Percentiles rank a stretch among this genome's conserved stretches.
phyloP scores from a whole-genome alignment of 331 rosid species.

The Malus hybrid region DNA sequence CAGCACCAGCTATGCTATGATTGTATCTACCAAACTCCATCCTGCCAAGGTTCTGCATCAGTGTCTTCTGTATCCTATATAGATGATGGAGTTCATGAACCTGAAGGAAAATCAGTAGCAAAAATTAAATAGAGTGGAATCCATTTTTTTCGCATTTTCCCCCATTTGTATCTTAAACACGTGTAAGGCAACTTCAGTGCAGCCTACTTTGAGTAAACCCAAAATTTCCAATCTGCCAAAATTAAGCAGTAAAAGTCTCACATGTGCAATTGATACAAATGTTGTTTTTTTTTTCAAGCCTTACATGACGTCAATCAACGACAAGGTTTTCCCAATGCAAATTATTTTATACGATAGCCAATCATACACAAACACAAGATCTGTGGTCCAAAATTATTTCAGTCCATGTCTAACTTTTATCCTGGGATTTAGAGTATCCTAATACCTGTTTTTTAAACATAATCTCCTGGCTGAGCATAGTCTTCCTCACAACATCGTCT shows the following conservation, averaged over 20 bases:
- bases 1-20: slow-evolving; percentile 14
- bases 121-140: neutral
- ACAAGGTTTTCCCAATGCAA: neutral
- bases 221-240: neutral
- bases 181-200: neutral
- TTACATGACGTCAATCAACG: neutral
- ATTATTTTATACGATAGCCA: neutral
- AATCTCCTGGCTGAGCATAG: slow-evolving; percentile 50
- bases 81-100: slow-evolving; percentile 50
- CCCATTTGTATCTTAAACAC: neutral
- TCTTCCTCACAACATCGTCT: slow-evolving; percentile 33
- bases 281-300: neutral
- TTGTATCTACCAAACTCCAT: slow-evolving; percentile 21
- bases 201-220: neutral
- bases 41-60: slow-evolving; percentile 32
- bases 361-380: neutral
- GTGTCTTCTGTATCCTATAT: slow-evolving; percentile 37
- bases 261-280: neutral
- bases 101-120: slow-evolving; percentile 22
- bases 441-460: slow-evolving; percentile 46
- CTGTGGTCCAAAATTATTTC: neutral
- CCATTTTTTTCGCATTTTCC: neutral
- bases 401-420: neutral
- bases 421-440: neutral
- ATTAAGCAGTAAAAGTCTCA: no score